Percentiles rank a stretch among this genome's conserved stretches.
phyloP scores from a whole-genome alignment of 306 rosid genomes.

The Prosopis cineraria region DNA sequence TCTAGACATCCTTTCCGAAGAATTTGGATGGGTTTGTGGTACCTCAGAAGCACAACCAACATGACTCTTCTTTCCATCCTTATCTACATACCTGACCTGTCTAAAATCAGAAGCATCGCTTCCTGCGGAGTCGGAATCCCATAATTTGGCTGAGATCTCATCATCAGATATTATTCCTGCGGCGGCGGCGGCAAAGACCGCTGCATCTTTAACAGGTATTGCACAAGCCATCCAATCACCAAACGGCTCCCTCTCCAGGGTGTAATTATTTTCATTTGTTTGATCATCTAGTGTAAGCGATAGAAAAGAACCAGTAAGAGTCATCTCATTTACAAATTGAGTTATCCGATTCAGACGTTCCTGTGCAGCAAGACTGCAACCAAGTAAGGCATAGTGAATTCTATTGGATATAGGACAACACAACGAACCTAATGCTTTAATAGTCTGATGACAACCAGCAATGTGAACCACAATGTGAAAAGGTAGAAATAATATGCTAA shows the following conservation, averaged over 20 bases:
- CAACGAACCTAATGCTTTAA: neutral
- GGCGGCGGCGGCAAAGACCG: constrained; percentile 75
- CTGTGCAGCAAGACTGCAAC: constrained; percentile 90
- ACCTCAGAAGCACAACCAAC: constrained; percentile 54
- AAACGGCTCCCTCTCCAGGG: constrained; percentile 48
- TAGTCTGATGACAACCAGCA: neutral
- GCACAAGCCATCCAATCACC: constrained; percentile 80
- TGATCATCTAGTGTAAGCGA: constrained; percentile 55
- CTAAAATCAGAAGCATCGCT: constrained; percentile 68
- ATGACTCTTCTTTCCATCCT: constrained; percentile 54
- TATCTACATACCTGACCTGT: constrained; percentile 59
- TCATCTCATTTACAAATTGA: constrained; percentile 64
- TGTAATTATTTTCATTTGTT: constrained; percentile 45
- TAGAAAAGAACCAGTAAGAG: constrained; percentile 52
- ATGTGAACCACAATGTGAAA: neutral
- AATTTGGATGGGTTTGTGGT: constrained; percentile 40
- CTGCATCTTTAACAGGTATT: constrained; percentile 73
- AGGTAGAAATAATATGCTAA: constrained; percentile 35
- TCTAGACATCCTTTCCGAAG: constrained; percentile 51
- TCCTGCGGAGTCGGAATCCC: constrained; percentile 66
- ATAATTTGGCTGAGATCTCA: constrained; percentile 50
- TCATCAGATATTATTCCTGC: constrained; percentile 73
- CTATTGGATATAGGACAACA: constrained; percentile 20
- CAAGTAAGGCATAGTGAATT: constrained; percentile 49
- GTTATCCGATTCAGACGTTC: constrained; percentile 90